phyloP scores from a whole-genome alignment of 345 rosid genomes.

The Heritiera fomes region DNA sequence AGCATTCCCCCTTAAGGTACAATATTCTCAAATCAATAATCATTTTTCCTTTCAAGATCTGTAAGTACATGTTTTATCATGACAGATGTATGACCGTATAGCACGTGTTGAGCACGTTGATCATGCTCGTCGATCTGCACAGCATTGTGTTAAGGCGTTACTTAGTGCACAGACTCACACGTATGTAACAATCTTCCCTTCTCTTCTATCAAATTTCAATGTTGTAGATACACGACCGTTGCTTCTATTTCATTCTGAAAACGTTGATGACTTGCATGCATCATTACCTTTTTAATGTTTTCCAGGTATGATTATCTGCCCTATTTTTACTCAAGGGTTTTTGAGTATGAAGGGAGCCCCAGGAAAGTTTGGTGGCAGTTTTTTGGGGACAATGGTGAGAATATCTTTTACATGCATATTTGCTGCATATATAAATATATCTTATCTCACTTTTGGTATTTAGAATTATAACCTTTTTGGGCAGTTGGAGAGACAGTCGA shows the following conservation, averaged over 20 bases:
- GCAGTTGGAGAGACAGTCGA: constrained; percentile 91
- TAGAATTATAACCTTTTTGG: constrained; percentile 25
- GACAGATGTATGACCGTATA: constrained; percentile 77
- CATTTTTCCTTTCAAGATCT: constrained; percentile 18
- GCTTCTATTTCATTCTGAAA: constrained; percentile 18
- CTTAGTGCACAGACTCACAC: constrained; percentile 68
- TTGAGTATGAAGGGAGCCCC: constrained; percentile 90
- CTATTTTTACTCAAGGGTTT: constrained; percentile 85
- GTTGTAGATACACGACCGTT: not conserved
- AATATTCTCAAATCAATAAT: constrained; percentile 24
- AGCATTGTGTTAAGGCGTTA: constrained; percentile 76
- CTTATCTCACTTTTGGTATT: not conserved
- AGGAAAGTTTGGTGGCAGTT: constrained; percentile 98
- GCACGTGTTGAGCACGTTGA: constrained; percentile 96
- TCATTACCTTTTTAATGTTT: constrained; percentile 10
- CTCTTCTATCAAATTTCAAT: not conserved
- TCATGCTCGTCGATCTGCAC: constrained; percentile 92
- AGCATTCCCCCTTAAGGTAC: constrained; percentile 92
- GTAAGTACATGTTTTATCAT: constrained; percentile 21
- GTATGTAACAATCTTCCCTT: constrained; percentile 37
- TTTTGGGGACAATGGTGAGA: constrained; percentile 88
- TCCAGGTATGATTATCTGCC: constrained; percentile 94
- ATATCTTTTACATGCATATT: not conserved
- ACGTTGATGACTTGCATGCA: constrained; percentile 5
- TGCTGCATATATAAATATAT: not conserved